Conservation (phyloP, 495 filamentous ascomycete species). For the Podospora conica region DNA sequence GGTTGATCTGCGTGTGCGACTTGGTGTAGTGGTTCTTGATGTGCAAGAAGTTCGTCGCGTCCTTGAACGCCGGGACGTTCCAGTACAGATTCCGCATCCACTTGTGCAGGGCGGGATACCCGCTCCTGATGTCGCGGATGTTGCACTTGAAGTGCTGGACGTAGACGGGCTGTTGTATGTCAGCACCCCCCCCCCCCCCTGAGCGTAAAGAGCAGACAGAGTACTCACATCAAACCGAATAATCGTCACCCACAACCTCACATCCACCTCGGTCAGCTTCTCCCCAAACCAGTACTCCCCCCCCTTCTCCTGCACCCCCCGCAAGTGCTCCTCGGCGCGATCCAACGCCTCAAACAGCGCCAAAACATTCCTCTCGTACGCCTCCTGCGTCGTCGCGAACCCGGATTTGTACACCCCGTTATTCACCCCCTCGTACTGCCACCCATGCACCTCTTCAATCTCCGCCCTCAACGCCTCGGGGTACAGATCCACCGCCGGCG, state of each 20-base stretch:
- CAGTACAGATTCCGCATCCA: slow-evolving; percentile 72
- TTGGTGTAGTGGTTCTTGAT: slow-evolving; percentile 52
- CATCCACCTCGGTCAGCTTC: slow-evolving; percentile 61
- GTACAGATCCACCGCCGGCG: slow-evolving; percentile 43
- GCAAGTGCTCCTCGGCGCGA: slow-evolving; percentile 56
- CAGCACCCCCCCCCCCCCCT: neutral
- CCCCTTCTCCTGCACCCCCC: slow-evolving; percentile 31
- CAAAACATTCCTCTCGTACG: slow-evolving; percentile 54
- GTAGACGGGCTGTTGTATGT: slow-evolving; percentile 48
- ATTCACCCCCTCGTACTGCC: slow-evolving; percentile 61
- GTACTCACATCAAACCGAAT: slow-evolving; percentile 58
- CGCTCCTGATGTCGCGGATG: slow-evolving; percentile 60
- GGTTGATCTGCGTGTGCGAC: slow-evolving; percentile 54
- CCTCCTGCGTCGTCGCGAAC: slow-evolving; percentile 58
- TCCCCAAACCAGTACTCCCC: slow-evolving; percentile 60
- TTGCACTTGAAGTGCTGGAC: slow-evolving; percentile 65
- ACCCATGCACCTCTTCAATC: slow-evolving; percentile 59
- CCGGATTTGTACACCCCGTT: slow-evolving; percentile 68
- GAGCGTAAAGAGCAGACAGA: neutral
- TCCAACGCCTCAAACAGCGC: slow-evolving; percentile 60
- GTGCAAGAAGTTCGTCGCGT: slow-evolving; percentile 63
- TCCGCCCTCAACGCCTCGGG: slow-evolving; percentile 45
- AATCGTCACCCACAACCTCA: slow-evolving; percentile 57
- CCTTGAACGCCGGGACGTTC: slow-evolving; percentile 60
- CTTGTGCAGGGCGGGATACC: slow-evolving; percentile 61